A percentile compares a stretch with the other conserved stretches of the same genome.
phyloP scores from a whole-genome alignment of 306 rosid species.

The Cicer yamashitae region DNA sequence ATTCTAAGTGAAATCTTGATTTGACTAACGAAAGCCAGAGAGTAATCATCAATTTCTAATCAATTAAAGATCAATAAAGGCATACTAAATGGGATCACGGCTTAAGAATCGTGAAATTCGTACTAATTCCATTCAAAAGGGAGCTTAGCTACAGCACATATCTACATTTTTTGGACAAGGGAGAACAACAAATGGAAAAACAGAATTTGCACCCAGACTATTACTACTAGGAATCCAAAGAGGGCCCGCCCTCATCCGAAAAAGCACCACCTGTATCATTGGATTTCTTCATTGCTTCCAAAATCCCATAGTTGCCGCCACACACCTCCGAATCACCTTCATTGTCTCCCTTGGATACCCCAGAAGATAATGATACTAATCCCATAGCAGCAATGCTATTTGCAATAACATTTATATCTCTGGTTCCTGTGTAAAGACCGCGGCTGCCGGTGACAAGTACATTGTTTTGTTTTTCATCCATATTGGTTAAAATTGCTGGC shows the following conservation, averaged over 20 bases:
- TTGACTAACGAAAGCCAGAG: neutral
- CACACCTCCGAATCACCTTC: constrained; percentile 37
- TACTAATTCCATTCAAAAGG: constrained; percentile 51
- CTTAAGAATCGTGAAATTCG: constrained; percentile 23
- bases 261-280: constrained; percentile 54
- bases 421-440: constrained; percentile 73
- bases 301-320: constrained; percentile 41
- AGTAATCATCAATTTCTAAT: neutral
- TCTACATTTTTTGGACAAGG: constrained; percentile 51
- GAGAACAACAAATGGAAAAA: constrained; percentile 37
- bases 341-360: constrained; percentile 50
- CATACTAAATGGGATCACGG: constrained; percentile 11
- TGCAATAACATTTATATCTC: constrained; percentile 74
- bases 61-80: constrained; percentile 9
- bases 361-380: constrained; percentile 75
- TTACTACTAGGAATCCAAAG: constrained; percentile 49
- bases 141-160: constrained; percentile 42
- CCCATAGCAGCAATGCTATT: constrained; percentile 89
- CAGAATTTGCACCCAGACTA: constrained; percentile 32
- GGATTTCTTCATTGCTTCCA: constrained; percentile 47
- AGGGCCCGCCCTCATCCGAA: constrained; percentile 49
- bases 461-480: constrained; percentile 55
- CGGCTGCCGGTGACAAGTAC: constrained; percentile 79
- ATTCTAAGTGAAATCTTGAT: neutral
- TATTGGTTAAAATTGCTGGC: constrained; percentile 72